Conservation (phyloP, 495 filamentous ascomycete genomes). For the Penicillium cataractarum region DNA sequence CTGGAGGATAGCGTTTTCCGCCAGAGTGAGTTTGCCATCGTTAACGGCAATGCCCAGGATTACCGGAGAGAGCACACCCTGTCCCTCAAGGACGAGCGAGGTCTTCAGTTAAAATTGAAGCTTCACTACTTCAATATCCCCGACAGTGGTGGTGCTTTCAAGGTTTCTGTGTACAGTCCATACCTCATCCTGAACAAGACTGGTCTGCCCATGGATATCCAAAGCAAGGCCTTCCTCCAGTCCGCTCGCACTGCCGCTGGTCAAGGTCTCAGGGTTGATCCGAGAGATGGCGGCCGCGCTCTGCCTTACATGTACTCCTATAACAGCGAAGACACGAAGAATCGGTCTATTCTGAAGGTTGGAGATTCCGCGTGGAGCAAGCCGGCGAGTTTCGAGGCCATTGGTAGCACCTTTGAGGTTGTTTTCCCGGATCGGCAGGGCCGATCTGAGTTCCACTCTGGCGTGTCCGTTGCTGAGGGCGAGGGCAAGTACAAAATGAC, state of each 20-base stretch:
- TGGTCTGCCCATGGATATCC: conserved; percentile 83
- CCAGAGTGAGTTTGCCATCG: conserved; percentile 92
- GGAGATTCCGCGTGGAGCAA: conserved; percentile 93
- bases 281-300: conserved; percentile 57
- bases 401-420: conserved; percentile 87
- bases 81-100: conserved; percentile 80
- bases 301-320: conserved; percentile 97
- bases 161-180: conserved; percentile 88
- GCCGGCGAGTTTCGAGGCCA: conserved; percentile 97
- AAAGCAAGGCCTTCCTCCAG: conserved; percentile 85
- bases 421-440: conserved; percentile 71
- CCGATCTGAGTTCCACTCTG: conserved; percentile 84
- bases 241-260: conserved; percentile 79
- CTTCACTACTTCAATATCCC: conserved; percentile 94
- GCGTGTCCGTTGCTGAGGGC: conserved; percentile 84
- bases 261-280: conserved; percentile 63
- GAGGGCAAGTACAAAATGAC: conserved; percentile 97
- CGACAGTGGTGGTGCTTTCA: conserved; percentile 93
- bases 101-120: conserved; percentile 75
- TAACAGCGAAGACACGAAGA: conserved; percentile 80
- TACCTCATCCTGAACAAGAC: conserved; percentile 96
- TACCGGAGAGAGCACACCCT: conserved; percentile 81
- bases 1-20: conserved; percentile 96
- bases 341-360: conserved; percentile 83
- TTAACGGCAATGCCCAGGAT: conserved; percentile 88